Base-by-base conservation (phyloP, 192 early-diverging fungal genomes). In the Podila clonocystis region DNA sequence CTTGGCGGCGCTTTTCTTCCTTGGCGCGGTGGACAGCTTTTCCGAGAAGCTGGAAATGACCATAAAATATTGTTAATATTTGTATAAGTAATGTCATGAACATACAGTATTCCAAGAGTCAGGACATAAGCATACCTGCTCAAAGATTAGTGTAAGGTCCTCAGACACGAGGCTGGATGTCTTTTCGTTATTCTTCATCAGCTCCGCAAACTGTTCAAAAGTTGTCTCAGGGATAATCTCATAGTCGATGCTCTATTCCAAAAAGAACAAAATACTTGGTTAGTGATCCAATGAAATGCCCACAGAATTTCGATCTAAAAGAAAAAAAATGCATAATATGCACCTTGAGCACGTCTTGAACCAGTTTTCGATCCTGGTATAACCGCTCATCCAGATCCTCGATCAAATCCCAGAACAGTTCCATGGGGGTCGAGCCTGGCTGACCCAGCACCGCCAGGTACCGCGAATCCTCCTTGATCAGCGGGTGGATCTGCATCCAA, bases 381-480 rank as follows among this genome's bases (percentile, higher is more conserved):
- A 92, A 85, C 17, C 86, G 79, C 33, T 97, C 95, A 22, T 95
- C 93, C 4, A 98, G 82, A 28, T 93, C 89, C 65, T 95, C 91
- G 15, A 97, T 75, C 5, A 91, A 67, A 77, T 99, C 98, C 94
- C 97, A 97, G 79, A 97, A 99, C 36, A 99, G 70, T 55, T 99
- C 98, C 36, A 96, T 74, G 1, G 98, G 97, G 9, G 91, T 89
- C 5, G 95, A 95, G 11, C 95, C 96, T 2, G 90, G 83, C 73
- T 95, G 91, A 0, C 95, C 95, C 5, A 99, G 86, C 73, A 96
- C 90, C 9, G 87, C 72, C 1, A 55, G 67, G 64, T 94, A 97
- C 22, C 93, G 84, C 20, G 82, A 64, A 67, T 98, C 95, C 0
- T 87, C 82, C 41, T 91, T 87, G 67, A 97, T 86, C 29, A 86